A percentile compares a stretch with the other conserved stretches of the same genome.
These are phyloP conservation scores for Penicillium lagena DNA, from an alignment of 495 filamentous ascomycete genomes.

Conservation along the genomic window DNA sequence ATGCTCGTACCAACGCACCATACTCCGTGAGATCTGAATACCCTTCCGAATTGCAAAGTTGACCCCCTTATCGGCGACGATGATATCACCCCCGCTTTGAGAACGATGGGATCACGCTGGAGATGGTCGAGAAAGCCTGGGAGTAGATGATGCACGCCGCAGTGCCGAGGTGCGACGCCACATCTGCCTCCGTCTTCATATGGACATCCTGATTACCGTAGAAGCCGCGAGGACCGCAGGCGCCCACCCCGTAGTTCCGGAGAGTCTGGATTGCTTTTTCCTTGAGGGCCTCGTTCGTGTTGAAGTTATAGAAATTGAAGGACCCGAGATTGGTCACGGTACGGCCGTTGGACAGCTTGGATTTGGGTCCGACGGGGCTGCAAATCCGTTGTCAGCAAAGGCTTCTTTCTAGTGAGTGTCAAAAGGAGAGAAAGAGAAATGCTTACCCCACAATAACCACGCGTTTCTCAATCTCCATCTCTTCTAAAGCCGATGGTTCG, in stretches of 20 bases:
- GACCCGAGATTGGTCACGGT: constrained; percentile 89
- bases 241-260: constrained; percentile 90
- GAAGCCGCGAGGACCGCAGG: constrained; percentile 93
- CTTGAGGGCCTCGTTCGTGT: constrained; percentile 83
- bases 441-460: constrained; percentile 81
- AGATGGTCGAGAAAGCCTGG: constrained; percentile 91
- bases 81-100: constrained; percentile 96
- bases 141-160: constrained; percentile 89
- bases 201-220: constrained; percentile 99
- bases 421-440: background rate
- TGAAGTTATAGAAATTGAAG: constrained; percentile 96
- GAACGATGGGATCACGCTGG: constrained; percentile 90
- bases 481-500: constrained; percentile 62
- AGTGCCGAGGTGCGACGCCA: constrained; percentile 80
- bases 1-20: constrained; percentile 89
- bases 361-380: constrained; percentile 84
- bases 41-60: constrained; percentile 94
- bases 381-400: background rate
- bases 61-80: constrained; percentile 92
- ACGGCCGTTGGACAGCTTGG: constrained; percentile 81
- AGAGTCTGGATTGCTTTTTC: constrained; percentile 91
- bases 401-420: background rate
- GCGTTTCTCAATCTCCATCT: constrained; percentile 74
- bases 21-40: constrained; percentile 85
- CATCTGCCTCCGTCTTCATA: constrained; percentile 92